These are phyloP conservation scores for Botrytis porri DNA, from an alignment of 2,329 filamentous ascomycete species.

Conservation along the genomic window DNA sequence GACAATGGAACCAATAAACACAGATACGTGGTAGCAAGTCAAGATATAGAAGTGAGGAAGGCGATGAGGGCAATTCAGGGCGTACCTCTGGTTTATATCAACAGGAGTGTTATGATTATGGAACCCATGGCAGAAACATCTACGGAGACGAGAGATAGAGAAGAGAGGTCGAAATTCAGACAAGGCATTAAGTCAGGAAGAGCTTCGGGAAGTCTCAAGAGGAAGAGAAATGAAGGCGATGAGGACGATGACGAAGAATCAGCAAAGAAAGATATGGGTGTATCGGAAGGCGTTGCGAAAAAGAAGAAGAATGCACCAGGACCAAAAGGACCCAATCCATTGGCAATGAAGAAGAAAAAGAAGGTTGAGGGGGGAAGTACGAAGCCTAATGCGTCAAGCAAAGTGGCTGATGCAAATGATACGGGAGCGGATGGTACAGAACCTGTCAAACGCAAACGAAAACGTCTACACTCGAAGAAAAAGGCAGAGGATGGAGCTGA, in stretches of 20 bases:
- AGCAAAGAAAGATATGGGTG: constrained; percentile 25
- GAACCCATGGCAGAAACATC: constrained; percentile 72
- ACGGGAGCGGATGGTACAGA: constrained; percentile 27
- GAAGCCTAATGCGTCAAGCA: constrained; percentile 29
- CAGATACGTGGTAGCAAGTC: constrained; percentile 73
- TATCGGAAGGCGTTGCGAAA: constrained; percentile 35
- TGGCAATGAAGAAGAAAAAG: constrained; percentile 71
- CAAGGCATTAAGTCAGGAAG: constrained; percentile 58
- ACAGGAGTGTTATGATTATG: constrained; percentile 74
- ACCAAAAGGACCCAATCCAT: constrained; percentile 67
- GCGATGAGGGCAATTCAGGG: constrained; percentile 65
- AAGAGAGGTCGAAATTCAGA: constrained; percentile 73
- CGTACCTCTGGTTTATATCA: constrained; percentile 75
- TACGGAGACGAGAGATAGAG: constrained; percentile 58
- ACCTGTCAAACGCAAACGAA: constrained; percentile 40
- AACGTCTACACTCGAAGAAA: constrained; percentile 36
- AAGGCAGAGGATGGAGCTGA: constrained; percentile 19
- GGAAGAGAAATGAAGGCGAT: constrained; percentile 38
- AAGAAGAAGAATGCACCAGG: constrained; percentile 59
- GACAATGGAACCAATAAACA: constrained; percentile 69
- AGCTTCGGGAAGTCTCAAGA: constrained; percentile 41
- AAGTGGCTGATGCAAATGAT: constrained; percentile 32
- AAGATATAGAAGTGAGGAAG: constrained; percentile 62
- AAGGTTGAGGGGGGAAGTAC: constrained; percentile 26
- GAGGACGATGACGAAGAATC: constrained; percentile 35